Percentiles rank a stretch among this genome's conserved stretches.
Conservation (phyloP, 1,284 basidiomycete species). For the Psilocybe mexicana region DNA sequence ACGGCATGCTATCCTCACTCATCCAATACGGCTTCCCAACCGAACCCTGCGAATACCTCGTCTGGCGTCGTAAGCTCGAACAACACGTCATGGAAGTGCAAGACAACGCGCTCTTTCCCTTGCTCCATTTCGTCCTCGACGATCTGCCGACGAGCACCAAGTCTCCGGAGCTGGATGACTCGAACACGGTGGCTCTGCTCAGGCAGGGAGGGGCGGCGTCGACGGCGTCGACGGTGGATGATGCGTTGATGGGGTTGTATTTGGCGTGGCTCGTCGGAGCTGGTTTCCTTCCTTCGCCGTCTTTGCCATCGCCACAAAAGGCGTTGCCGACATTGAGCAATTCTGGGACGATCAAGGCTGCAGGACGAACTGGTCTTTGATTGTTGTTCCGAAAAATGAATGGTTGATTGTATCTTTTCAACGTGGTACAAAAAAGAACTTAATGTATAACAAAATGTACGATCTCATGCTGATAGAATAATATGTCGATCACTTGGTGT, state of each 20-base stretch:
- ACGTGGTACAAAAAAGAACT: neutral
- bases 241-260: slow-evolving; percentile 82
- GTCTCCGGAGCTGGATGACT: slow-evolving; percentile 89
- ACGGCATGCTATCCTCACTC: slow-evolving; percentile 81
- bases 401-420: no score
- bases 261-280: slow-evolving; percentile 93
- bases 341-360: slow-evolving; percentile 40
- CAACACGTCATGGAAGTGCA: slow-evolving; percentile 92
- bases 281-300: slow-evolving; percentile 79
- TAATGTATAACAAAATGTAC: slow-evolving; percentile 3
- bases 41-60: slow-evolving; percentile 82
- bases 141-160: slow-evolving; percentile 97
- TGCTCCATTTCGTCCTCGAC: slow-evolving; percentile 96
- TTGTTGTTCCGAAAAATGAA: neutral
- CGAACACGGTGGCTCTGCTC: slow-evolving; percentile 76
- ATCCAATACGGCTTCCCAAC: slow-evolving; percentile 82
- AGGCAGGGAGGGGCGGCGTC: slow-evolving; percentile 39
- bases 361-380: slow-evolving; percentile 46
- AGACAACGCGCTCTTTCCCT: slow-evolving; percentile 96
- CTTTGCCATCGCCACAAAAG: slow-evolving; percentile 37
- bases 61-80: slow-evolving; percentile 92
- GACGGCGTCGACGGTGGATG: slow-evolving; percentile 71
- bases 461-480: neutral
- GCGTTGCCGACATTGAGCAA: slow-evolving; percentile 44
- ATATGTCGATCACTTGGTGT: neutral